Evolutionary conservation across 2,329 filamentous ascomycete genomes (phyloP), one percentile per base, ranked within the genome.

Genomic region (Pseudogymnoascus sp.): DNA sequence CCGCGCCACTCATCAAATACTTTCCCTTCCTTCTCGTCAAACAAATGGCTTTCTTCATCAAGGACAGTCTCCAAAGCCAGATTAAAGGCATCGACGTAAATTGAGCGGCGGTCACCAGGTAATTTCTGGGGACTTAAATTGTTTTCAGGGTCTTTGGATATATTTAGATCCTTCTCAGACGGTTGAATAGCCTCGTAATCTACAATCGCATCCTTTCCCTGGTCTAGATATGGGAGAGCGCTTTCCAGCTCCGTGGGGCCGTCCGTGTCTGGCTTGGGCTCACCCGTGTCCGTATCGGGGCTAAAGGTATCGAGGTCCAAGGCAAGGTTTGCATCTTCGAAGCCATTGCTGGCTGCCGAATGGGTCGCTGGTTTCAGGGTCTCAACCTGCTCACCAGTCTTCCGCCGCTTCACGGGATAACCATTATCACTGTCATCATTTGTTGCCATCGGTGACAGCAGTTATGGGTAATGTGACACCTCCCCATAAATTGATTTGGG

Each of bases 71-170:
- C 87, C 59, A 99, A 78, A 1, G 93, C 91, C 12, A 97, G 79
- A 71, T 96, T 96, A 79, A 99, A 99, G 0, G 94, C 94, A 76
- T 99, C 94, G 16, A 97, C 91, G 70, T 99, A 99, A 63, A 99
- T 91, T 1, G 92, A 97, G 70, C 87, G 95, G 73, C 85, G 87
- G 0, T 91, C 91, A 70, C 82, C 85, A 4, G 86, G 76, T 91
- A 91, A 96, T 65, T 77, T 82, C 60, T 78, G 79, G 61, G 84
- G 77, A 63, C 80, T 80, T 12, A 88, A 71, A 6, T 83, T 78
- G 38, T 79, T 76, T 66, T 81, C 79, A 4, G 79, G 71, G 67
- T 69, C 62, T 65, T 74, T 70, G 35, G 70, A 70, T 7, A 78
- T 72, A 8, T 77, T 72, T 3, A 75, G 74, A 62, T 79, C 70